Conservation (phyloP, 2,329 filamentous ascomycete species). For the Fusarium sp. region DNA sequence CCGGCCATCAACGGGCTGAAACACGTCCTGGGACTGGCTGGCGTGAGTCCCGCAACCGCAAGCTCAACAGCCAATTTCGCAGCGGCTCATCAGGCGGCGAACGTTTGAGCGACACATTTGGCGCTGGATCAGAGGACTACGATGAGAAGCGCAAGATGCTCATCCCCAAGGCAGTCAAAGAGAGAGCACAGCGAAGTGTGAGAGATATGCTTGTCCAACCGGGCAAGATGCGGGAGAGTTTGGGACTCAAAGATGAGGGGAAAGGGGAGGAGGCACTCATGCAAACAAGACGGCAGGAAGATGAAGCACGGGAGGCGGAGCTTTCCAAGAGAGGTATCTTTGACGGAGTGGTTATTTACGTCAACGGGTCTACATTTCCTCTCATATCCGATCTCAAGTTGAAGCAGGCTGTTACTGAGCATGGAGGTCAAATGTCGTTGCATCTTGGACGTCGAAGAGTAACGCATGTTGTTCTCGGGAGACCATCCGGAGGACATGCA, state of each 20-base stretch:
- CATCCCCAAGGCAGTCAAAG: constrained; percentile 57
- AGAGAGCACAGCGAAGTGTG: constrained; percentile 59
- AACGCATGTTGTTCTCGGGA: constrained; percentile 87
- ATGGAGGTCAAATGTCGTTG: constrained; percentile 79
- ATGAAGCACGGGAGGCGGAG: constrained; percentile 60
- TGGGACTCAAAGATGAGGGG: constrained; percentile 6
- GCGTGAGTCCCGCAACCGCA: constrained; percentile 76
- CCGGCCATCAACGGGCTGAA: constrained; percentile 83
- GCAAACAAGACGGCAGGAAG: constrained; percentile 57
- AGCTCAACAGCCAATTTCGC: constrained; percentile 77
- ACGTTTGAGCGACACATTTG: constrained; percentile 73
- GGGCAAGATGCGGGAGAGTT: constrained; percentile 55
- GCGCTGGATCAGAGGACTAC: constrained; percentile 70
- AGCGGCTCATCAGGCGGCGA: constrained; percentile 67
- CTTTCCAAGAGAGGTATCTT: constrained; percentile 66
- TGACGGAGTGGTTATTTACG: constrained; percentile 77
- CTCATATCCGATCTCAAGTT: constrained; percentile 86
- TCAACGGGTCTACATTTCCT: constrained; percentile 89
- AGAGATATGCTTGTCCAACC: constrained; percentile 65
- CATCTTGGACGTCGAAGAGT: constrained; percentile 78
- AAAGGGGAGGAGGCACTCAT: constrained; percentile 44
- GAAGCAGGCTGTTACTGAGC: constrained; percentile 78
- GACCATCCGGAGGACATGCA: constrained; percentile 57
- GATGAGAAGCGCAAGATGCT: constrained; percentile 59
- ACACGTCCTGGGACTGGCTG: constrained; percentile 73